These are phyloP conservation scores for Moesziomyces parantarcticus DNA, from an alignment of 1,284 basidiomycete genomes.

Conservation along the genomic window DNA sequence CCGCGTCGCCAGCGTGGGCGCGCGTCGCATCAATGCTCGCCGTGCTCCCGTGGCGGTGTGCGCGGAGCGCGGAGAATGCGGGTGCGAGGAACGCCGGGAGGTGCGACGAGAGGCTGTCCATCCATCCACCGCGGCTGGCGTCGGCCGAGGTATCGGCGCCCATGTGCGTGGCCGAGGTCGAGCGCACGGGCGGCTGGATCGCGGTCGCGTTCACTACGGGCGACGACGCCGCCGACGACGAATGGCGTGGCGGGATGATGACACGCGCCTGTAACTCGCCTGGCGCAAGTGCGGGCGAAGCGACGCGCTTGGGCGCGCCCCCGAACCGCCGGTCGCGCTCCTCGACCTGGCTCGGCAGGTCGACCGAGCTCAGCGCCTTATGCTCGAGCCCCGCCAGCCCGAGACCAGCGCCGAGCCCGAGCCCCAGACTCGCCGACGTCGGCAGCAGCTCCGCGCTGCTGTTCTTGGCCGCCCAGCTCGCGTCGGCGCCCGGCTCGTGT, in stretches of 20 bases:
- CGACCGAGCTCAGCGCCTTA: constrained; percentile 37
- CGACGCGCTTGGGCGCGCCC: constrained; percentile 8
- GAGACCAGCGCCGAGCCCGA: constrained; percentile 7
- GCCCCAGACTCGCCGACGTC: constrained; percentile 3
- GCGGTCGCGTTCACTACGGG: constrained; percentile 1
- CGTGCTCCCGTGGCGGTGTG: constrained; percentile 11
- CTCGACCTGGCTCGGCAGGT: constrained; percentile 40
- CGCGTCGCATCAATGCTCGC: background rate
- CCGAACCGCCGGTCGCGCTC: constrained; percentile 30
- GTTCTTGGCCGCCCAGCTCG: constrained; percentile 11
- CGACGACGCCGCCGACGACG: constrained; percentile 16
- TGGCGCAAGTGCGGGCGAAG: background rate
- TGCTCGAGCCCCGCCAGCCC: constrained; percentile 27
- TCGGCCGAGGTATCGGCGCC: background rate
- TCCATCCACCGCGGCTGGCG: constrained; percentile 17
- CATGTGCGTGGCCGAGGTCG: background rate
- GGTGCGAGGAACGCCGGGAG: constrained; percentile 41
- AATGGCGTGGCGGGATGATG: constrained; percentile 20
- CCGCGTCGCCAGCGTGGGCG: no score
- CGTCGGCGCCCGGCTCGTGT: constrained; percentile 3
- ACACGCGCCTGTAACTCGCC: constrained; percentile 11
- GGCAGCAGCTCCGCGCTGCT: constrained; percentile 18
- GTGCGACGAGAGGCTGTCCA: constrained; percentile 46
- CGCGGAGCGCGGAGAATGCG: constrained; percentile 28
- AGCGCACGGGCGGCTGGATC: constrained; percentile 9